Conservation (phyloP, 2,329 filamentous ascomycete genomes). For the Aspergillus phoenicis region DNA sequence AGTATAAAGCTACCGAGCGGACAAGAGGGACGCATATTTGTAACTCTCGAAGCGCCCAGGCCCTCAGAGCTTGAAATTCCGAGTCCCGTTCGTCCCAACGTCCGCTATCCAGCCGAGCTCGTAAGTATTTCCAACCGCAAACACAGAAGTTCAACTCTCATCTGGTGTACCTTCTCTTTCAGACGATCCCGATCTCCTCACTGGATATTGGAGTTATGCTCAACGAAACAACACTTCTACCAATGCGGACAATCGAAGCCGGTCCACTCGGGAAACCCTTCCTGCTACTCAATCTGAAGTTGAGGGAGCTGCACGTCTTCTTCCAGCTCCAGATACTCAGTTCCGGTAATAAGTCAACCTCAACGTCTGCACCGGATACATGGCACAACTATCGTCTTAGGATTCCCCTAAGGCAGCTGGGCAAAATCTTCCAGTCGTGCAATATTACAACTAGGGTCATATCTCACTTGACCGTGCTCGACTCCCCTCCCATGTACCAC, state of each 20-base stretch:
- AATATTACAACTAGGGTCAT: slow-evolving; percentile 20
- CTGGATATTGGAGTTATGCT: slow-evolving; percentile 66
- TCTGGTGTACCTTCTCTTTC: background rate
- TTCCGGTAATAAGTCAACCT: slow-evolving; percentile 4
- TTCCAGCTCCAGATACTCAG: slow-evolving; percentile 43
- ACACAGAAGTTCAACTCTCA: background rate
- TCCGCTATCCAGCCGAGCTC: slow-evolving; percentile 39
- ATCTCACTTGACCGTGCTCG: slow-evolving; percentile 44
- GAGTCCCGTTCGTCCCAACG: slow-evolving; percentile 38
- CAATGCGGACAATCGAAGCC: slow-evolving; percentile 54
- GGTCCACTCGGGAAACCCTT: slow-evolving; percentile 27
- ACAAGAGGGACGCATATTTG: slow-evolving; percentile 19
- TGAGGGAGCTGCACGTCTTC: slow-evolving; percentile 49
- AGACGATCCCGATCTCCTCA: slow-evolving; percentile 48
- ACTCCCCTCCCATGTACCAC: slow-evolving; percentile 51
- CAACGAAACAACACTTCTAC: slow-evolving; percentile 59
- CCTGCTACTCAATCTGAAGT: slow-evolving; percentile 47
- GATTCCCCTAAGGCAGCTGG: slow-evolving; percentile 50
- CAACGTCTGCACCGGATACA: background rate
- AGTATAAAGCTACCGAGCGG: slow-evolving; percentile 32
- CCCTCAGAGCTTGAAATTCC: slow-evolving; percentile 25
- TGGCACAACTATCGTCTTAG: slow-evolving; percentile 45
- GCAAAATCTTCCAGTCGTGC: slow-evolving; percentile 39
- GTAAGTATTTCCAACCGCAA: slow-evolving; percentile 30
- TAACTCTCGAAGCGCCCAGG: slow-evolving; percentile 29